Conservation (phyloP, 2,329 filamentous ascomycete genomes). For the Nemania abortiva region DNA sequence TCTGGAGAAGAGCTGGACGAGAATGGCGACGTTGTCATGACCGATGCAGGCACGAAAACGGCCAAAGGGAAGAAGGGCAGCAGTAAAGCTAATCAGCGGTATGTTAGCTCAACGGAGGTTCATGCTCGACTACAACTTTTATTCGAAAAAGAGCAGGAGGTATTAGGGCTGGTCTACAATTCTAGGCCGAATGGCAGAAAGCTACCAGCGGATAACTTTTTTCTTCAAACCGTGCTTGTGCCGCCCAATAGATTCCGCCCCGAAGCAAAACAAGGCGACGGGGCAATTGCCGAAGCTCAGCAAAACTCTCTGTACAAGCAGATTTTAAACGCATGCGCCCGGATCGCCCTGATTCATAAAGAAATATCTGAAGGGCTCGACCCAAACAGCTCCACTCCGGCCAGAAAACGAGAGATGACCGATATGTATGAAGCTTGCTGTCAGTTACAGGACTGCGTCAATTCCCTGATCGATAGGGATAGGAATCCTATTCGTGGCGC, state of each 20-base stretch:
- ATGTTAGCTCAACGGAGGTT: conserved; percentile 86
- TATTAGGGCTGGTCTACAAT: conserved; percentile 87
- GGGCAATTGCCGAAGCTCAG: conserved; percentile 86
- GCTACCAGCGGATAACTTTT: conserved; percentile 91
- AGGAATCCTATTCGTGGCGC: conserved; percentile 85
- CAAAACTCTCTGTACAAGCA: conserved; percentile 90
- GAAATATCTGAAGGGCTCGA: conserved; percentile 66
- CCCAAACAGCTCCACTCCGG: conserved; percentile 46
- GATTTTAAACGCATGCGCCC: conserved; percentile 81
- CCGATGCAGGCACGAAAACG: conserved; percentile 58
- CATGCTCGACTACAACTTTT: conserved; percentile 80
- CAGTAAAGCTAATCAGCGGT: conserved; percentile 69
- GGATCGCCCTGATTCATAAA: conserved; percentile 78
- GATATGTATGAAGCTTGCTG: conserved; percentile 87
- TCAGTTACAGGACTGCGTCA: conserved; percentile 87
- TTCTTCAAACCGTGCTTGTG: conserved; percentile 86
- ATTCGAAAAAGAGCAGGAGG: conserved; percentile 87
- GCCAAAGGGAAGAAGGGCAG: conserved; percentile 53
- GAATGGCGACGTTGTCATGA: conserved; percentile 70
- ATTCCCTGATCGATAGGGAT: conserved; percentile 90
- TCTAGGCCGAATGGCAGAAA: conserved; percentile 74
- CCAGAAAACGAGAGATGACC: conserved; percentile 71
- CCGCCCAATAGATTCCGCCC: conserved; percentile 93
- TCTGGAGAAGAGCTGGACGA: conserved; percentile 63
- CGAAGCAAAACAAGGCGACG: conserved; percentile 82